A percentile compares a stretch with the other conserved stretches of the same genome.
phyloP scores from a whole-genome alignment of 2,329 filamentous ascomycete species.

The Chaetomiaceae sp. region DNA sequence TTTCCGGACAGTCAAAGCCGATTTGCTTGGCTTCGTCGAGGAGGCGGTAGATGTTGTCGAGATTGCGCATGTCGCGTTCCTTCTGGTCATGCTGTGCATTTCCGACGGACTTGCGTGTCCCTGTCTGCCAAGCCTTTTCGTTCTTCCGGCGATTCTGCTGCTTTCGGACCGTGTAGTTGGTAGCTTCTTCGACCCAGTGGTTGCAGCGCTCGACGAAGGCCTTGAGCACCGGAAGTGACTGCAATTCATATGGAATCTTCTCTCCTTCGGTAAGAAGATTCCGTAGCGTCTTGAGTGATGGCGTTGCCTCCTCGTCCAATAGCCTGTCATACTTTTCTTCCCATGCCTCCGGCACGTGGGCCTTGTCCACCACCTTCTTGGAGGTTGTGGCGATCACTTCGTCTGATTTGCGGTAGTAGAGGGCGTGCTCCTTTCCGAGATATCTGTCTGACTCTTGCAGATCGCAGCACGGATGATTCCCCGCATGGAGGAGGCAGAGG shows the following conservation, averaged over 20 bases:
- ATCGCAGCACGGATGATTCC: constrained; percentile 75
- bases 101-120: constrained; percentile 64
- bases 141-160: constrained; percentile 96
- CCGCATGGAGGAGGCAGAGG: constrained; percentile 78
- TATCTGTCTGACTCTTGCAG: constrained; percentile 62
- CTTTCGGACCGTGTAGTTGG: constrained; percentile 92
- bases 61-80: constrained; percentile 81
- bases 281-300: constrained; percentile 80
- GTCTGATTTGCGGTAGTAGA: constrained; percentile 73
- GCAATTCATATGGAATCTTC: constrained; percentile 86
- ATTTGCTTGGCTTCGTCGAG: constrained; percentile 79
- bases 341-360: constrained; percentile 81
- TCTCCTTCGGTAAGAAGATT: constrained; percentile 87
- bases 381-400: constrained; percentile 63
- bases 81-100: constrained; percentile 62
- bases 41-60: constrained; percentile 82
- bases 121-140: constrained; percentile 78
- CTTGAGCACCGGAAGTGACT: constrained; percentile 74
- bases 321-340: constrained; percentile 82
- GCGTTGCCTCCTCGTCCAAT: constrained; percentile 77
- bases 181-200: constrained; percentile 96
- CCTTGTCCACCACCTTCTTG: constrained; percentile 79
- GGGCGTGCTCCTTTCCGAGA: constrained; percentile 62
- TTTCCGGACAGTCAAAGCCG: constrained; percentile 91
- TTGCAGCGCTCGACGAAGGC: constrained; percentile 94